A percentile compares a stretch with the other conserved stretches of the same genome.
phyloP scores from a whole-genome alignment of 495 filamentous ascomycete genomes.

The Daldinia vernicosa region DNA sequence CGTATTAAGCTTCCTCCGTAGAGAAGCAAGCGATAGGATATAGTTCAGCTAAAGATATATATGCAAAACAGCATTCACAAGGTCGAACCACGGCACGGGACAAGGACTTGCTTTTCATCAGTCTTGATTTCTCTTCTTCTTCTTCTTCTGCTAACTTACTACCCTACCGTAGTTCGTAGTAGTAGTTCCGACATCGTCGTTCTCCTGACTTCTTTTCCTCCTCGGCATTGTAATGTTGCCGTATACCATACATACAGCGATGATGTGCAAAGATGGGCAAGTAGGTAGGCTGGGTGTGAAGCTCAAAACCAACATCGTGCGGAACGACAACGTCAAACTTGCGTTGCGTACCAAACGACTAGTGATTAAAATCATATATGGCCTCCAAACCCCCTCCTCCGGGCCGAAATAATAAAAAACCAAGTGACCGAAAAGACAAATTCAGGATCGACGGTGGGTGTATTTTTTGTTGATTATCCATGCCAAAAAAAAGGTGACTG shows the following conservation, averaged over 20 bases:
- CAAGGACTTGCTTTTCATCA: constrained; percentile 26
- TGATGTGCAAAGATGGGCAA: constrained; percentile 1
- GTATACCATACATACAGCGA: background rate
- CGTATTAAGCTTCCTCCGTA: background rate
- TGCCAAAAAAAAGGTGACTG: constrained; percentile 1
- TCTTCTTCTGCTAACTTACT: constrained; percentile 14
- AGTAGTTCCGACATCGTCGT: constrained; percentile 2
- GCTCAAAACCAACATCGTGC: background rate
- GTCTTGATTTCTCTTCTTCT: constrained; percentile 34
- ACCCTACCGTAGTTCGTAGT: constrained; percentile 6
- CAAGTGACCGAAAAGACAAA: constrained; percentile 28
- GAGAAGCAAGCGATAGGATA: background rate
- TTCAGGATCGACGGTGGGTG: constrained; percentile 4
- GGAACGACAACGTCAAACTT: constrained; percentile 4
- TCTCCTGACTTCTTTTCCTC: background rate
- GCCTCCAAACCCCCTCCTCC: constrained; percentile 7
- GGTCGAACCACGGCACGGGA: background rate
- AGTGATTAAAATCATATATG: constrained; percentile 32
- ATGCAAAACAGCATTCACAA: background rate
- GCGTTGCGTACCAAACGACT: constrained; percentile 2
- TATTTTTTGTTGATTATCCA: constrained; percentile 12
- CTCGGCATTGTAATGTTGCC: background rate
- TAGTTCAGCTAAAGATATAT: background rate
- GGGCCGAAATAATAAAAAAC: constrained; percentile 19
- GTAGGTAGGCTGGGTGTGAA: background rate